Percentiles rank a stretch among this genome's conserved stretches.
Evolutionary conservation across 2,329 filamentous ascomycete genomes (phyloP).

Genomic region (Microsporum canis): DNA sequence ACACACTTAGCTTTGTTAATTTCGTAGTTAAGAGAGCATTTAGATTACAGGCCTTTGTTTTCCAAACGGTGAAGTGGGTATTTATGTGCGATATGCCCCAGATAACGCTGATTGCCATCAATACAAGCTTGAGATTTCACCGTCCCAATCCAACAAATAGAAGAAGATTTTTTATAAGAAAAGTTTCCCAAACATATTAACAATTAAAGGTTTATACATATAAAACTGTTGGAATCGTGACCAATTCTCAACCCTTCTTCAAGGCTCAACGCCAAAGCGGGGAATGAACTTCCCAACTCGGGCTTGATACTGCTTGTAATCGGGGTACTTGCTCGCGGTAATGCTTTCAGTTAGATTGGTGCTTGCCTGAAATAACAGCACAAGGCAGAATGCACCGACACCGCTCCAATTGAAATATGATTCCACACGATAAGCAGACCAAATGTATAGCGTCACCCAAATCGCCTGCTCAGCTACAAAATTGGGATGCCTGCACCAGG

Average conservation of each 20-base stretch:
- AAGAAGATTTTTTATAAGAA: neutral
- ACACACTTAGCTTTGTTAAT: neutral
- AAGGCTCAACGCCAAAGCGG: slow-evolving; percentile 13
- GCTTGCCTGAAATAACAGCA: slow-evolving; percentile 78
- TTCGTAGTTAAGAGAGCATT: neutral
- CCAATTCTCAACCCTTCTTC: neutral
- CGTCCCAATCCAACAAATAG: neutral
- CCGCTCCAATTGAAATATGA: slow-evolving; percentile 68
- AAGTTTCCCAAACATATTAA: neutral
- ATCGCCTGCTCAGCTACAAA: slow-evolving; percentile 85
- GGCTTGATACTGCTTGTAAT: slow-evolving; percentile 75
- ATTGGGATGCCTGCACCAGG: slow-evolving; percentile 83
- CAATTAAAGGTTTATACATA: neutral
- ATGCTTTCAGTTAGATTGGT: slow-evolving; percentile 79
- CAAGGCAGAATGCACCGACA: slow-evolving; percentile 55
- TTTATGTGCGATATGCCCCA: neutral
- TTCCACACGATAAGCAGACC: slow-evolving; percentile 65
- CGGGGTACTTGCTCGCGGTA: slow-evolving; percentile 69
- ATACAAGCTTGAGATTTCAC: neutral
- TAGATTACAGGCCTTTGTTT: neutral
- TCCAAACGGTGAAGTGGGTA: neutral
- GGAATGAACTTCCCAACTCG: slow-evolving; percentile 78
- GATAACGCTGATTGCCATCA: neutral
- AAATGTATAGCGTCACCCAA: slow-evolving; percentile 81
- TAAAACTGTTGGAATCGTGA: neutral